Percentiles rank a stretch among this genome's conserved stretches.
phyloP scores from a whole-genome alignment of 768 basidiomycete species.

The Mycena pura region DNA sequence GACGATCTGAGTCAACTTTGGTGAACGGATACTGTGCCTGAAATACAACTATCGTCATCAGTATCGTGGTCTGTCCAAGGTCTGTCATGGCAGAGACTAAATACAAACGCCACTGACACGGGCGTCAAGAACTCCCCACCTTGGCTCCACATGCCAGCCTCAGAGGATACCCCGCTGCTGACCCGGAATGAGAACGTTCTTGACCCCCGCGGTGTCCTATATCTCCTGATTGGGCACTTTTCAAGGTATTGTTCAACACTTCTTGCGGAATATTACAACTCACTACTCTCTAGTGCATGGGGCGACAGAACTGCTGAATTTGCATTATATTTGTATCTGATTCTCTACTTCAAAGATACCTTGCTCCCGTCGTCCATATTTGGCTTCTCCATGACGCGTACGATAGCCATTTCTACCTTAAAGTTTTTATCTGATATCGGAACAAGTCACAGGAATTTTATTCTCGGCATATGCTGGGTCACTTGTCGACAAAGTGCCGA shows the following conservation, averaged over 20 bases:
- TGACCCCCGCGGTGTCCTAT: slow-evolving; percentile 9
- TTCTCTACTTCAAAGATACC: slow-evolving; percentile 48
- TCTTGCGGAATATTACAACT: neutral
- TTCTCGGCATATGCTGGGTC: slow-evolving; percentile 49
- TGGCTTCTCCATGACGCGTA: slow-evolving; percentile 50
- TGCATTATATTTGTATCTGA: slow-evolving; percentile 49
- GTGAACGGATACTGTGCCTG: too few species aligned
- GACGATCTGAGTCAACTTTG: too few species aligned
- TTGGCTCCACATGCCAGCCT: neutral
- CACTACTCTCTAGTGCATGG: slow-evolving; percentile 22
- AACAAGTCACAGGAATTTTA: slow-evolving; percentile 40
- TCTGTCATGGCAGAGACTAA: too few species aligned
- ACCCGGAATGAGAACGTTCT: neutral
- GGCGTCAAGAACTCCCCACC: too few species aligned
- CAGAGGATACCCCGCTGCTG: slow-evolving; percentile 17
- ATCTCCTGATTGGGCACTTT: slow-evolving; percentile 20
- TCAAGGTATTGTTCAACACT: slow-evolving; percentile 3
- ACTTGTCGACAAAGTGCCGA: slow-evolving; percentile 46
- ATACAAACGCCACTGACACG: too few species aligned
- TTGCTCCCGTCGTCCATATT: slow-evolving; percentile 56
- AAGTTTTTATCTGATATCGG: neutral
- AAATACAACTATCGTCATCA: too few species aligned
- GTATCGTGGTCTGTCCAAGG: too few species aligned
- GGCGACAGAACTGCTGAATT: slow-evolving; percentile 48
- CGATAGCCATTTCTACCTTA: slow-evolving; percentile 10